phyloP scores from a whole-genome alignment of 2,329 filamentous ascomycete genomes.

The Colletotrichum spinosum region DNA sequence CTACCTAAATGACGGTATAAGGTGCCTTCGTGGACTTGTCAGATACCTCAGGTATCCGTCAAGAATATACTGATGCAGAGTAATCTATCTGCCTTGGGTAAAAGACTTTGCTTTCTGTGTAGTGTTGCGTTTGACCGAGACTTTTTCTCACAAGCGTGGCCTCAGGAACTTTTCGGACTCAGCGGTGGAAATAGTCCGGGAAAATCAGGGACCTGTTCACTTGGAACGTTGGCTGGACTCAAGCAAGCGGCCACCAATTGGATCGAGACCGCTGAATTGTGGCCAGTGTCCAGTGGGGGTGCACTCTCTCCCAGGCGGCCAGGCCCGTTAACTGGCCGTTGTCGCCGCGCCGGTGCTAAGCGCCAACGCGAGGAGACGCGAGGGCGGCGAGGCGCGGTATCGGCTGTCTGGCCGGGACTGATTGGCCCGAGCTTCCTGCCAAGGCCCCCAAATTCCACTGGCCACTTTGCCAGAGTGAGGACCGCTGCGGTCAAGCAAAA shows the following conservation, averaged over 20 bases:
- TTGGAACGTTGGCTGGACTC: neutral
- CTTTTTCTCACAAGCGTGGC: neutral
- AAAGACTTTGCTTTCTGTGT: neutral
- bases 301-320: neutral
- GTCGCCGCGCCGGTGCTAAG: slow-evolving; percentile 6
- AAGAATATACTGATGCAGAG: too few species aligned
- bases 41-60: too few species aligned
- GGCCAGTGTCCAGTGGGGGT: neutral
- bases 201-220: slow-evolving; percentile 26
- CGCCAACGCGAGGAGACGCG: slow-evolving; percentile 9
- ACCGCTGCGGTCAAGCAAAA: too few species aligned
- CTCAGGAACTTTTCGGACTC: slow-evolving; percentile 35
- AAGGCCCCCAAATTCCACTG: too few species aligned
- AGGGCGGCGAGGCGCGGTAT: neutral
- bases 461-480: too few species aligned
- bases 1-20: too few species aligned
- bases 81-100: too few species aligned
- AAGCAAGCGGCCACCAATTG: neutral
- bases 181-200: slow-evolving; percentile 33
- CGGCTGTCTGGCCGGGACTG: neutral
- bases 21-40: too few species aligned
- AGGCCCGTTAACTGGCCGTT: slow-evolving; percentile 14
- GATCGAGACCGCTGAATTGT: slow-evolving; percentile 1
- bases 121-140: slow-evolving; percentile 18
- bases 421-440: neutral